Conservation (phyloP, 495 filamentous ascomycete genomes). For the Talaromyces nanjingensis region DNA sequence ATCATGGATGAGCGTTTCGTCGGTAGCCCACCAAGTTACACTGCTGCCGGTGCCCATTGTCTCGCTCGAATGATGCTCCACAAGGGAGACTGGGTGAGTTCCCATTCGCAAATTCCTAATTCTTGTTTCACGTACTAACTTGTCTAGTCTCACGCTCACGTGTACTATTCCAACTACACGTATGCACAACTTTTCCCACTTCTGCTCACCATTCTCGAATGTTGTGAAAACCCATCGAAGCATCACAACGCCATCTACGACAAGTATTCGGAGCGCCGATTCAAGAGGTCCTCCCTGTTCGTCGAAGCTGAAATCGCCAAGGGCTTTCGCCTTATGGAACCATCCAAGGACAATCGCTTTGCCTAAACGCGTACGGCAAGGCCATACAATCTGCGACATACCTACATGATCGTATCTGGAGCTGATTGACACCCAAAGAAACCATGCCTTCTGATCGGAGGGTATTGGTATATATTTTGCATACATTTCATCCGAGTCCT, state of each 20-base stretch:
- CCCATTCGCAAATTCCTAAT: neutral
- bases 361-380: neutral
- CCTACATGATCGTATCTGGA: neutral
- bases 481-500: neutral
- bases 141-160: conserved; percentile 47
- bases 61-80: conserved; percentile 80
- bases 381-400: neutral
- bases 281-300: conserved; percentile 72
- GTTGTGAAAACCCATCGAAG: conserved; percentile 70
- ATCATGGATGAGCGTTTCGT: conserved; percentile 99
- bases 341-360: conserved; percentile 14
- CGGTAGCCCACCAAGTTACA: conserved; percentile 78
- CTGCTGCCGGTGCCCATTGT: conserved; percentile 89
- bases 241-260: conserved; percentile 86
- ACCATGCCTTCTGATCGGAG: neutral
- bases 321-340: conserved; percentile 38
- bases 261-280: conserved; percentile 80
- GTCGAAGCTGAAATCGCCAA: conserved; percentile 65
- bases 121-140: neutral
- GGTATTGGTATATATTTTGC: conserved; percentile 8
- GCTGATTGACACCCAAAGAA: neutral
- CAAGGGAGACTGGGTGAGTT: conserved; percentile 87
- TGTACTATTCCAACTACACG: conserved; percentile 90
- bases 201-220: conserved; percentile 70
- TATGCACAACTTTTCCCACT: conserved; percentile 73